phyloP scores from a whole-genome alignment of 2,329 filamentous ascomycete genomes.

The Aspergillus glaucus region DNA sequence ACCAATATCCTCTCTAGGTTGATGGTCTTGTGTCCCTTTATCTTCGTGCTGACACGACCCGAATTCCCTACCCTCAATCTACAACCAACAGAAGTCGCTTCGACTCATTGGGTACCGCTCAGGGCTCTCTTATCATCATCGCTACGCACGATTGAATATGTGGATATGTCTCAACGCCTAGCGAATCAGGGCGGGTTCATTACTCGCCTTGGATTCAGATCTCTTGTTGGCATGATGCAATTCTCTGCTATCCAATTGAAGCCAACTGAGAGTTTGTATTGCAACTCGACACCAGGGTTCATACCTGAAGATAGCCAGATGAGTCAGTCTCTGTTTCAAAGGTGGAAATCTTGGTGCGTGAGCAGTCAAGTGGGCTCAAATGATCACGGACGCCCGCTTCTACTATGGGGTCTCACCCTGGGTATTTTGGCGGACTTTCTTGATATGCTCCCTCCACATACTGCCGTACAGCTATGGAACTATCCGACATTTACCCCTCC shows the following conservation, averaged over 20 bases:
- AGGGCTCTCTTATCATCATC: slow-evolving; percentile 54
- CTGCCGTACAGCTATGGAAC: slow-evolving; percentile 57
- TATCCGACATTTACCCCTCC: slow-evolving; percentile 62
- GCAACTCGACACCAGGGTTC: slow-evolving; percentile 48
- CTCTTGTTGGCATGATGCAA: slow-evolving; percentile 59
- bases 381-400: slow-evolving; percentile 43
- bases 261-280: slow-evolving; percentile 57
- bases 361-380: slow-evolving; percentile 22
- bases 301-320: slow-evolving; percentile 29
- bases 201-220: slow-evolving; percentile 49
- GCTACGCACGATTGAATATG: slow-evolving; percentile 56
- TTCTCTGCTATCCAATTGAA: slow-evolving; percentile 59
- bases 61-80: slow-evolving; percentile 52
- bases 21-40: slow-evolving; percentile 64
- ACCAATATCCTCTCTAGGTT: slow-evolving; percentile 37
- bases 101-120: slow-evolving; percentile 63
- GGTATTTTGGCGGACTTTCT: slow-evolving; percentile 63
- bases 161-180: slow-evolving; percentile 59
- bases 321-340: slow-evolving; percentile 18
- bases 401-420: slow-evolving; percentile 64
- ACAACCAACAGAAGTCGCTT: slow-evolving; percentile 63
- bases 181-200: slow-evolving; percentile 51
- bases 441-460: slow-evolving; percentile 59
- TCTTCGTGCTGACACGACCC: slow-evolving; percentile 57
- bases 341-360: slow-evolving; percentile 22